Evolutionary conservation across 208 protist species (phyloP).

Genomic region (Naegleria fowleri): DNA sequence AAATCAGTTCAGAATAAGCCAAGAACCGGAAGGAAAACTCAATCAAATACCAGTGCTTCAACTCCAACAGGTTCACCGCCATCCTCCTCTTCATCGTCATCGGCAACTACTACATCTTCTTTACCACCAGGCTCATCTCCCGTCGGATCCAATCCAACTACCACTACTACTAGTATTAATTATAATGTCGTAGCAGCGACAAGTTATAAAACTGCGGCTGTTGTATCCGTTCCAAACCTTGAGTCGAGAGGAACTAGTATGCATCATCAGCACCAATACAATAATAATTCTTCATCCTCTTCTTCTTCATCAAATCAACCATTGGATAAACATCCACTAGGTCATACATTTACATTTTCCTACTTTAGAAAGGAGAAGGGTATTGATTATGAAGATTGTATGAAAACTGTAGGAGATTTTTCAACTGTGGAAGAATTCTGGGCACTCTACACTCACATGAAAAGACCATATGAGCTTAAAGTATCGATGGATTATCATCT

Average conservation of each 20-base stretch:
- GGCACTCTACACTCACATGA: constrained; percentile 55
- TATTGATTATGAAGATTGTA: constrained; percentile 16
- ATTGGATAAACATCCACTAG: neutral
- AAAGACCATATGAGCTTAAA: constrained; percentile 52
- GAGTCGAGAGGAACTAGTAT: neutral
- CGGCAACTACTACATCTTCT: neutral
- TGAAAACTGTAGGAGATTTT: constrained; percentile 25
- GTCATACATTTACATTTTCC: neutral
- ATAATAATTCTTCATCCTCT: neutral
- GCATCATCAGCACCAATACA: neutral
- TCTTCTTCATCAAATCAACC: neutral
- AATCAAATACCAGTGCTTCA: neutral
- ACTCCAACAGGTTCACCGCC: neutral
- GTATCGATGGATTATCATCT: constrained; percentile 57
- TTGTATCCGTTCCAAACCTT: neutral
- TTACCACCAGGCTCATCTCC: neutral
- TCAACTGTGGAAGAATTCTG: constrained; percentile 55
- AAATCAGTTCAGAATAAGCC: neutral
- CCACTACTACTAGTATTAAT: neutral
- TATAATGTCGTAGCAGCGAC: neutral
- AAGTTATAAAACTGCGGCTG: neutral
- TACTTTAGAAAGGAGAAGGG: constrained; percentile 17
- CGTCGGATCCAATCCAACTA: neutral
- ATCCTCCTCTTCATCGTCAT: neutral
- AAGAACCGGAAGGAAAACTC: neutral